Evolutionary conservation across 73 alveolate genomes (phyloP).

Genomic region (Tetrahymena borealis): DNA sequence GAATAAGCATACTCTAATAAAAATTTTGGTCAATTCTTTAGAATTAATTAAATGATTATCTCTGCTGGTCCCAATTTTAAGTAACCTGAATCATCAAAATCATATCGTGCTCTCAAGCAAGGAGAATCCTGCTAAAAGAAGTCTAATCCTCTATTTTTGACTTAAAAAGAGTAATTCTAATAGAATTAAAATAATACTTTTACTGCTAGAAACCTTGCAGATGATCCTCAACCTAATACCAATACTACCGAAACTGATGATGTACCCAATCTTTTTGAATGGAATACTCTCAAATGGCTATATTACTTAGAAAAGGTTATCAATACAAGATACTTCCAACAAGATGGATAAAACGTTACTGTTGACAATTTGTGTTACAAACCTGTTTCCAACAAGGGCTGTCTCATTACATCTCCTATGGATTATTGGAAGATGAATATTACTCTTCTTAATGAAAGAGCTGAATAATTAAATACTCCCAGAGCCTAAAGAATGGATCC

Average conservation of each 20-base stretch:
- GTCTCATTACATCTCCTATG: constrained; percentile 88
- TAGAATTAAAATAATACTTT: not conserved
- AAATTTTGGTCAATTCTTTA: constrained; percentile 82
- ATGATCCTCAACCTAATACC: constrained; percentile 16
- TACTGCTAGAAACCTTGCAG: not conserved
- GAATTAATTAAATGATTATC: constrained; percentile 76
- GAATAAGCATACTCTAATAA: constrained; percentile 69
- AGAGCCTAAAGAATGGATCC: not conserved
- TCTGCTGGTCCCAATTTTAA: constrained; percentile 30
- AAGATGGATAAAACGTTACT: constrained; percentile 43
- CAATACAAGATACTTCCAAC: constrained; percentile 40
- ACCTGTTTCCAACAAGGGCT: constrained; percentile 90
- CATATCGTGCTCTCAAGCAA: not conserved
- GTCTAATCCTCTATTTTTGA: not conserved
- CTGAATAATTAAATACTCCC: not conserved
- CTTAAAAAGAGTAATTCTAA: not conserved
- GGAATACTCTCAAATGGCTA: constrained; percentile 53
- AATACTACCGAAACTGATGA: constrained; percentile 74
- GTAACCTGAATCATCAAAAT: constrained; percentile 6
- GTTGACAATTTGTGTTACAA: constrained; percentile 87
- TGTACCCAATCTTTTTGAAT: not conserved
- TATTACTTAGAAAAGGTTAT: constrained; percentile 64
- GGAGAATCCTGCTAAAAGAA: not conserved
- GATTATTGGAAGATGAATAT: constrained; percentile 85
- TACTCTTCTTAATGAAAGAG: constrained; percentile 40